A percentile compares a stretch with the other conserved stretches of the same genome.
These are phyloP conservation scores for Kuraishia floccosa DNA, from an alignment of 805 yeast species.

Conservation along the genomic window DNA sequence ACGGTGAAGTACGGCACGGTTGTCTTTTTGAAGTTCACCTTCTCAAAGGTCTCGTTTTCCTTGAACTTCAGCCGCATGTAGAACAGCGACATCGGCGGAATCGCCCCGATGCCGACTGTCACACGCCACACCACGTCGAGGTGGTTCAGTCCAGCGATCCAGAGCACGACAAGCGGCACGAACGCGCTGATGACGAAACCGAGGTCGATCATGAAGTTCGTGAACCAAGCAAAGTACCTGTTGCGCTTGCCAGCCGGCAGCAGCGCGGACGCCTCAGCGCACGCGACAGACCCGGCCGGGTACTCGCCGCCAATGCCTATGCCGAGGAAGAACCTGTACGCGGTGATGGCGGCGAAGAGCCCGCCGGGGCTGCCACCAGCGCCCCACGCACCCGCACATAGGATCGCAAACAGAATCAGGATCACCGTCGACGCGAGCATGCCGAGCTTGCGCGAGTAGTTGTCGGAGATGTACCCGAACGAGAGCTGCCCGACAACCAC, in stretches of 20 bases:
- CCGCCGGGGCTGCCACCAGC: conserved; percentile 58
- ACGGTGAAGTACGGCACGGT: conserved; percentile 57
- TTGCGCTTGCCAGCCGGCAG: conserved; percentile 79
- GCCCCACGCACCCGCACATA: conserved; percentile 88
- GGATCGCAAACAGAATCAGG: conserved; percentile 65
- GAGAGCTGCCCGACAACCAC: conserved; percentile 77
- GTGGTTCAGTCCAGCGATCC: conserved; percentile 67
- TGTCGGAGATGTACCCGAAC: conserved; percentile 77
- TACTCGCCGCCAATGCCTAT: conserved; percentile 92
- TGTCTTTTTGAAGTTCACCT: conserved; percentile 55
- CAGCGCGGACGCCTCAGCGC: conserved; percentile 79
- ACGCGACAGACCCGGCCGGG: conserved; percentile 88
- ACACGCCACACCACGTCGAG: conserved; percentile 86
- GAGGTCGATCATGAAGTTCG: conserved; percentile 75
- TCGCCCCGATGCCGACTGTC: conserved; percentile 81
- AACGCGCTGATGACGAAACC: conserved; percentile 82
- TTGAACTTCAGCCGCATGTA: conserved; percentile 64
- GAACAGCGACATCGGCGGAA: conserved; percentile 74
- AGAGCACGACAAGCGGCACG: conserved; percentile 75
- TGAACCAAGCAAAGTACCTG: conserved; percentile 82
- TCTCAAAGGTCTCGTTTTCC: conserved; percentile 63
- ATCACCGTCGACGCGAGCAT: conserved; percentile 72
- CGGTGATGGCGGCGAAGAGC: conserved; percentile 73
- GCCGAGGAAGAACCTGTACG: conserved; percentile 81
- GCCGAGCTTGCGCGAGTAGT: conserved; percentile 69